Evolutionary conservation across 2,329 filamentous ascomycete genomes (phyloP).

Genomic region (Knufia petricola): DNA sequence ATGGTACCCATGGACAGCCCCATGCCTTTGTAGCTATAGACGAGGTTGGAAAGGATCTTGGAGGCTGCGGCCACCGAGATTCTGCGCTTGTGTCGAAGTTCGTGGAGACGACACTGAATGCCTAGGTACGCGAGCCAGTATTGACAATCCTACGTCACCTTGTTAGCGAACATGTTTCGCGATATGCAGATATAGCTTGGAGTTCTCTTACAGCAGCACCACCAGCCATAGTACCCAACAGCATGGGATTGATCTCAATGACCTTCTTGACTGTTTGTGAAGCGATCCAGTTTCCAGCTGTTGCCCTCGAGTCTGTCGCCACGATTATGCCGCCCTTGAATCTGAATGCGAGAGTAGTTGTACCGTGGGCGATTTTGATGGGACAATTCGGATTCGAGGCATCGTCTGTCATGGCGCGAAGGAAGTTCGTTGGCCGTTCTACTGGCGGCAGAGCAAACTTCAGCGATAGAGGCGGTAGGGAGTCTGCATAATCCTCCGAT

Average conservation of each 20-base stretch:
- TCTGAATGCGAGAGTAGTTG: slow-evolving; percentile 92
- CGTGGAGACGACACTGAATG: slow-evolving; percentile 98
- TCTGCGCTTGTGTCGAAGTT: slow-evolving; percentile 97
- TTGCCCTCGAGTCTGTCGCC: slow-evolving; percentile 92
- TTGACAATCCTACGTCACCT: slow-evolving; percentile 69
- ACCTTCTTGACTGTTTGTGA: slow-evolving; percentile 99
- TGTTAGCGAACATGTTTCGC: slow-evolving; percentile 18
- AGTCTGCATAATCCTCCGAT: slow-evolving; percentile 58
- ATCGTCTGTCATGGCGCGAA: slow-evolving; percentile 95
- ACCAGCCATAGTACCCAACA: slow-evolving; percentile 96
- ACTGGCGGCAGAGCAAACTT: slow-evolving; percentile 94
- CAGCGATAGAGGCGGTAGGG: slow-evolving; percentile 67
- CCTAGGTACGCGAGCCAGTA: slow-evolving; percentile 99
- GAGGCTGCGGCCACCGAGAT: slow-evolving; percentile 95
- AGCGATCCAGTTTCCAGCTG: slow-evolving; percentile 97
- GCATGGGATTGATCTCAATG: slow-evolving; percentile 90
- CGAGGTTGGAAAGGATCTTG: slow-evolving; percentile 96
- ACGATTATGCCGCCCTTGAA: slow-evolving; percentile 99
- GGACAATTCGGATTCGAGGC: slow-evolving; percentile 91
- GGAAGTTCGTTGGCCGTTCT: slow-evolving; percentile 75
- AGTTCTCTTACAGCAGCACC: slow-evolving; percentile 71
- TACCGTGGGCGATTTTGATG: slow-evolving; percentile 99
- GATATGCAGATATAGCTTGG: no score
- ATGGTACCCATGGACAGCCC: slow-evolving; percentile 98
- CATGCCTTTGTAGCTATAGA: slow-evolving; percentile 98